Base-by-base conservation (phyloP, 169 alveolate species). In the Cryptosporidium ubiquitum region DNA sequence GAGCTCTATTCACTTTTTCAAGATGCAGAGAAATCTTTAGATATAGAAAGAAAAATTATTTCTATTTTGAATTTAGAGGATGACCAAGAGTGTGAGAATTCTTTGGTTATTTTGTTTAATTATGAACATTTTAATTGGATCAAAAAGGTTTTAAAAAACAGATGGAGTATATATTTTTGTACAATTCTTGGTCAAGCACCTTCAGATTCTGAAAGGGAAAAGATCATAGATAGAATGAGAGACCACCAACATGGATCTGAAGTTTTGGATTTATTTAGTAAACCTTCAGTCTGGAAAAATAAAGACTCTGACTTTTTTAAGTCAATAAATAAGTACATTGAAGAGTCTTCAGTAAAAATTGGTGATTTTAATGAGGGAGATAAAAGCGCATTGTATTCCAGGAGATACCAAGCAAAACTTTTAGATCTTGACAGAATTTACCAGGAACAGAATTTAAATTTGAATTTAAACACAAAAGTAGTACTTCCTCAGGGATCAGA, bases 1-100 rank as follows among this genome's bases (percentile, higher is more conserved):
- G 98, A 97, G 89, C 92, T 98, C 39, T 93, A 93, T 70, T 86
- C 93, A 70, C 91, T 96, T 20, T 95, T 92, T 86, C 86, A 91
- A 49, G 98, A 94, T 68, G 94, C 97, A 10, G 92, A 94, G 31
- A 39, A 91, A 55, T 95, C 97, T 16, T 93, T 95, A 49, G 97
- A 96, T 29, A 92, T 97, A 5, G 99, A 97, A 91, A 94, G 94
- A 91, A 96, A 96, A 84, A 94, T 97, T 18, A 69, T 96, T 57
- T 69, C 93, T 12, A 85, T 92, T 35, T 86, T 96, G 52, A 79
- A 85, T 40, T 74, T 92, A 16, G 94, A 94, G 58, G 98, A 97
- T 79, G 94, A 95, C 60, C 99, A 97, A 93, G 98, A 97, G 85
- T 96, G 98, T 68, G 99, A 98, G 93, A 97, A 96, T 92, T 93